Percentiles rank a stretch among this genome's conserved stretches.
Evolutionary conservation across 768 basidiomycete species (phyloP).

Genomic region (Austroboletus eburneus): DNA sequence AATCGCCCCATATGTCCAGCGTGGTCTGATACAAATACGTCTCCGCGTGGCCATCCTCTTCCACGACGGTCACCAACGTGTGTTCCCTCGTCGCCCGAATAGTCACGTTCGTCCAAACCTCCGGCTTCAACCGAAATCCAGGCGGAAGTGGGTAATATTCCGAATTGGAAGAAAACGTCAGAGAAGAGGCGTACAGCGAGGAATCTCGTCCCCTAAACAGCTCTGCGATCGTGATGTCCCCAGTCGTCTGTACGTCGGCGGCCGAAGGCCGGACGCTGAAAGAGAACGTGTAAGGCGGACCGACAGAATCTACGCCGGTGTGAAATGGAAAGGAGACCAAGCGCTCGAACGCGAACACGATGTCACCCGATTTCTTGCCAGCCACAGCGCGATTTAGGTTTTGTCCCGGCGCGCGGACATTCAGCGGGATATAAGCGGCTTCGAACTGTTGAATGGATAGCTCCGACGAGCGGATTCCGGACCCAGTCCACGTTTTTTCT

Average conservation of each 20-base stretch:
- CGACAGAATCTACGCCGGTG: slow-evolving; percentile 36
- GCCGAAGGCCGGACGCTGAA: slow-evolving; percentile 36
- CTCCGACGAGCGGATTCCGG: slow-evolving; percentile 31
- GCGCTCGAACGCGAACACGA: slow-evolving; percentile 28
- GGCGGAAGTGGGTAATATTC: slow-evolving; percentile 35
- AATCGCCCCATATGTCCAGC: slow-evolving; percentile 39
- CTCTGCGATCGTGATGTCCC: slow-evolving; percentile 12
- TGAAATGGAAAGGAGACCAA: slow-evolving; percentile 18
- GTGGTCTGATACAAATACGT: slow-evolving; percentile 34
- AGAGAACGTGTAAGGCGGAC: slow-evolving; percentile 40
- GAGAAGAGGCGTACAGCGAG: slow-evolving; percentile 32
- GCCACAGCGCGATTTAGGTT: slow-evolving; percentile 40
- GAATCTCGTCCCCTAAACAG: slow-evolving; percentile 37
- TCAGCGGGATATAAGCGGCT: slow-evolving; percentile 32
- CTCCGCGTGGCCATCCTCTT: slow-evolving; percentile 13
- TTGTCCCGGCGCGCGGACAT: slow-evolving; percentile 39
- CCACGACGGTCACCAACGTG: slow-evolving; percentile 31
- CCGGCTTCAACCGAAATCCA: slow-evolving; percentile 23
- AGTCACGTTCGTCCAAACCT: slow-evolving; percentile 32
- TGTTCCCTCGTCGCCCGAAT: slow-evolving; percentile 35
- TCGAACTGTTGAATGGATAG: slow-evolving; percentile 37
- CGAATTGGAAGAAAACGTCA: slow-evolving; percentile 37
- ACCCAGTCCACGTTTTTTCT: slow-evolving; percentile 43
- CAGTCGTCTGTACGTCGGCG: slow-evolving; percentile 9
- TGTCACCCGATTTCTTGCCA: slow-evolving; percentile 19